Conservation (phyloP, 106 monocot genomes). For the Vanilla planifolia region DNA sequence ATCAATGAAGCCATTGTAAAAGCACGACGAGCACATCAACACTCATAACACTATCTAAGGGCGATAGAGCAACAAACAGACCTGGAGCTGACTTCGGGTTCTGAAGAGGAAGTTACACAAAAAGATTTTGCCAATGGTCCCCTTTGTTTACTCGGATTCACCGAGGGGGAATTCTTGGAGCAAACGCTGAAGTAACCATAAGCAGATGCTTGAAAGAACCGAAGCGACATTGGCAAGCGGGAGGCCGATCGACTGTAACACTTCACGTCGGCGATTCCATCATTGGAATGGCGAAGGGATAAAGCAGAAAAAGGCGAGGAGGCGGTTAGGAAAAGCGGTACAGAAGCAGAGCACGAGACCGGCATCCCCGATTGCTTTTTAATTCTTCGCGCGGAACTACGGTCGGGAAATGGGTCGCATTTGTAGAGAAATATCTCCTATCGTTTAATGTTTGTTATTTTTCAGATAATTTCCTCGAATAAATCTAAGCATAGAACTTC, state of each 20-base stretch:
- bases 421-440: too few relatives aligned
- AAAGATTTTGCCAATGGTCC: background rate
- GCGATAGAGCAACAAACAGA: background rate
- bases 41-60: too few relatives aligned
- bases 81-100: background rate
- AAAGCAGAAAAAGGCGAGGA: background rate
- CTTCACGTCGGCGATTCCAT: background rate
- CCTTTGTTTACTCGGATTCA: background rate
- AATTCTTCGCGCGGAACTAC: too few relatives aligned
- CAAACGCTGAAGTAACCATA: background rate
- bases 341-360: background rate
- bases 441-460: too few relatives aligned
- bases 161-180: background rate
- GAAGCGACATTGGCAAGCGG: background rate
- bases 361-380: background rate
- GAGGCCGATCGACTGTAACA: background rate
- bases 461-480: too few relatives aligned
- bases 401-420: too few relatives aligned
- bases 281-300: background rate
- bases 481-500: too few relatives aligned
- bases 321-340: background rate
- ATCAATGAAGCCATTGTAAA: background rate
- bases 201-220: background rate
- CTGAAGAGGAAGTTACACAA: background rate
- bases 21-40: too few relatives aligned